Evolutionary conservation across 2,329 filamentous ascomycete species (phyloP).

Genomic region (Aspergillus piperis): DNA sequence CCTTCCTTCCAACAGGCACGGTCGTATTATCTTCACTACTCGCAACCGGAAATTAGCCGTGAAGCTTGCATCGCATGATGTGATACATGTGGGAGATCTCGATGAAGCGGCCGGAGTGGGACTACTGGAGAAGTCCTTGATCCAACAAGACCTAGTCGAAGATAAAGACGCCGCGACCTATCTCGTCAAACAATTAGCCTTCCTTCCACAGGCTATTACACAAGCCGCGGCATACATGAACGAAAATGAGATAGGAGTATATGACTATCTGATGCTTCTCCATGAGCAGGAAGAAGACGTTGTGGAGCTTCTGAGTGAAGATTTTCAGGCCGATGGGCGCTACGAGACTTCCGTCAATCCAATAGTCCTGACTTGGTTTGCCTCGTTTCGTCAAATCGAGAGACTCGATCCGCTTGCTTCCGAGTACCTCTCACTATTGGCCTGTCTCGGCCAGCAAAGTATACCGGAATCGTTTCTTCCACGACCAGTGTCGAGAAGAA

Average conservation of each 20-base stretch:
- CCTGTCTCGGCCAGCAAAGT: constrained; percentile 32
- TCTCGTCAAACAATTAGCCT: constrained; percentile 24
- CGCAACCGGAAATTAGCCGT: constrained; percentile 22
- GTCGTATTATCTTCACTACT: constrained; percentile 31
- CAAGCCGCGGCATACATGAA: constrained; percentile 28
- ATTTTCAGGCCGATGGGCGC: constrained; percentile 9
- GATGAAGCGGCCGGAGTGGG: neutral
- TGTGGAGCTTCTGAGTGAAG: constrained; percentile 12
- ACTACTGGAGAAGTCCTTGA: too few species aligned
- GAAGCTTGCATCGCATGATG: constrained; percentile 13
- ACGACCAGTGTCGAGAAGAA: constrained; percentile 16
- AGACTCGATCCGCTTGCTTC: constrained; percentile 32
- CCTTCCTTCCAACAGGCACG: constrained; percentile 24
- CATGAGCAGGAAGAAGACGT: neutral
- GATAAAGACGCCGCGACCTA: constrained; percentile 3
- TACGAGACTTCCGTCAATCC: constrained; percentile 6
- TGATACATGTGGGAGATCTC: neutral
- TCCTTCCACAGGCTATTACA: constrained; percentile 28
- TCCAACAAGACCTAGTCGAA: constrained; percentile 11
- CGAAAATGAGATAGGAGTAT: constrained; percentile 1
- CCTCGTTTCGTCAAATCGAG: constrained; percentile 18
- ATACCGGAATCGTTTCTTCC: constrained; percentile 39
- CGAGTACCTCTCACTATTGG: constrained; percentile 39
- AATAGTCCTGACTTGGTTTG: constrained; percentile 9
- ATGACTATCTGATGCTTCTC: constrained; percentile 7